These are phyloP conservation scores for Termitomyces sp. DNA, from an alignment of 768 basidiomycete genomes.

Conservation along the genomic window DNA sequence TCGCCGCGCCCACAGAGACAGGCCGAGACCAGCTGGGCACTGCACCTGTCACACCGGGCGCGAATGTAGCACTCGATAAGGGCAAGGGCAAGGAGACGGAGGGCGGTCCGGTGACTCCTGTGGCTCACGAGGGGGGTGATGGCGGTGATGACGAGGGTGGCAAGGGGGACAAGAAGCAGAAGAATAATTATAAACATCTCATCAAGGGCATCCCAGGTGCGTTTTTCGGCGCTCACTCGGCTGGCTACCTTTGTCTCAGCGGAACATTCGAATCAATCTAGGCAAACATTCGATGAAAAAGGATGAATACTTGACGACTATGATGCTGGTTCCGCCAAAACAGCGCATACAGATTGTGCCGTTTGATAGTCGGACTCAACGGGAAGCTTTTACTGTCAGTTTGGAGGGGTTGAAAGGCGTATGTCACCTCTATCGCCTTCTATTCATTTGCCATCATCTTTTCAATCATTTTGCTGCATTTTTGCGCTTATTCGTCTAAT, in stretches of 20 bases:
- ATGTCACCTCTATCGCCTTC: slow-evolving; percentile 25
- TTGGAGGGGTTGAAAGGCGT: slow-evolving; percentile 71
- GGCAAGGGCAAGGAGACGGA: slow-evolving; percentile 44
- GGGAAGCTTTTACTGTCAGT: slow-evolving; percentile 69
- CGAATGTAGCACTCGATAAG: slow-evolving; percentile 29
- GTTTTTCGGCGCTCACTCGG: slow-evolving; percentile 17
- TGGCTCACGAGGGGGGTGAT: slow-evolving; percentile 34
- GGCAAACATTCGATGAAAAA: slow-evolving; percentile 81
- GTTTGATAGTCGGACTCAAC: slow-evolving; percentile 63
- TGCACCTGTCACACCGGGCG: slow-evolving; percentile 12
- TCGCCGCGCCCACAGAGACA: slow-evolving; percentile 28
- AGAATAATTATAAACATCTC: slow-evolving; percentile 72
- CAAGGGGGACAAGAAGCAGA: slow-evolving; percentile 65
- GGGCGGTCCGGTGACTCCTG: slow-evolving; percentile 28
- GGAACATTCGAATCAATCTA: slow-evolving; percentile 17
- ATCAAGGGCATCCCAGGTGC: slow-evolving; percentile 71
- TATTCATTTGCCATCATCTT: neutral
- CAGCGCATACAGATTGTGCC: slow-evolving; percentile 55
- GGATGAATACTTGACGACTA: slow-evolving; percentile 62
- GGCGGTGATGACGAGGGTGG: slow-evolving; percentile 49
- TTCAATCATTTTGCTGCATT: neutral
- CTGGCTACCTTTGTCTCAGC: slow-evolving; percentile 4
- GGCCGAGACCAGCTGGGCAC: slow-evolving; percentile 16
- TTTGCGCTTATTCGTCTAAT: slow-evolving; percentile 3
- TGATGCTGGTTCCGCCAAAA: slow-evolving; percentile 67